Evolutionary conservation across 1,284 basidiomycete genomes (phyloP), one percentile per base, ranked within the genome.

Genomic region (Grifola frondosa): DNA sequence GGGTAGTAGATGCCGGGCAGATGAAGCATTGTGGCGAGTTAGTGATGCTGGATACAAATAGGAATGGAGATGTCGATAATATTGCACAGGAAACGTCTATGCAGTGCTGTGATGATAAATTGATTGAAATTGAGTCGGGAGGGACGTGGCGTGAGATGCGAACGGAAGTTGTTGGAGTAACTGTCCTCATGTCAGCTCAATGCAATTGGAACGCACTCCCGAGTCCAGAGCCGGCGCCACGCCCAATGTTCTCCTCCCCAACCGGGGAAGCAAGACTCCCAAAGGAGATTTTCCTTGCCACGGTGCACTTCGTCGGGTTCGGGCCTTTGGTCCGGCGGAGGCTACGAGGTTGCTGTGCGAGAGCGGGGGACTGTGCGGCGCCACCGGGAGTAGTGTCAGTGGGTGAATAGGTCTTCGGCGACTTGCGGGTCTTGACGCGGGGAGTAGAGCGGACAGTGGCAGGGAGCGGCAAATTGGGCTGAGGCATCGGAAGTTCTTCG

Each of bases 191-290:
- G n/a, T n/a, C n/a, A n/a, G n/a, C n/a, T 66, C 60, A 82, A 39
- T 67, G 64, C 62, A 83, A 59, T 57, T 83, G 77, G 62, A 84
- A 82, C 15, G 81, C 81, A 54, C 80, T 81, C 8, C 69, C 80
- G 30, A 83, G 64, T 15, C 64, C 63, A 30, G 47, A 47, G 19
- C 60, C 62, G 16, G 53, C 58, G 11, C 56, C 57, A 2, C 56
- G 52, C 8, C 40, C 40, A n/a, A 45, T 30, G 32, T 46, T 45
- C 34, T 70, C 70, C 37, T 60, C 64, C 37, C 62, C 61, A 16
- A 59, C 60, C 10, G 67, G 57, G 7, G 63, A 52, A 25, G 54
- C 57, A 42, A 77, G 50, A 48, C 68, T 75, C 15, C 70, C 68
- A 50, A 78, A 81, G 6, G 72, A 77, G 34, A 77, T 81, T 52